These are phyloP conservation scores for Glarea lozoyensis DNA, from an alignment of 495 filamentous ascomycete species.

Conservation along the genomic window DNA sequence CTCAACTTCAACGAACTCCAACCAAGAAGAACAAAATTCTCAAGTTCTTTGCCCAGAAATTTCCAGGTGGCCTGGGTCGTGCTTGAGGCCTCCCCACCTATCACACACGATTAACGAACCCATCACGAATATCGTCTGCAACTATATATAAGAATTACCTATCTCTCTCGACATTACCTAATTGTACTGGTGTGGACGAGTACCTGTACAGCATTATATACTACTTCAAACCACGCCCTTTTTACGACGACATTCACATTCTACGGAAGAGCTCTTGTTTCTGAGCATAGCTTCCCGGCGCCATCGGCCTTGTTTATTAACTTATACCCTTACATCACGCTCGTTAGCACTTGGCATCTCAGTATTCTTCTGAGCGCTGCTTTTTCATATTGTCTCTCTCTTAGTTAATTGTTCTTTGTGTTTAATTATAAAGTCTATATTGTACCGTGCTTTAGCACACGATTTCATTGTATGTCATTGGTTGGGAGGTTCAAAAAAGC, in stretches of 20 bases:
- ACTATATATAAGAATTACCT: slow-evolving; percentile 4
- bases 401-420: neutral
- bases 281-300: neutral
- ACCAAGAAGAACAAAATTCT: slow-evolving; percentile 31
- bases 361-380: too few species aligned
- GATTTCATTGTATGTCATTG: too few species aligned
- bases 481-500: too few species aligned
- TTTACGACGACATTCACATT: too few species aligned
- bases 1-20: slow-evolving; percentile 20
- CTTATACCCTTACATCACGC: slow-evolving; percentile 8
- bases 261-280: too few species aligned
- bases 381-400: slow-evolving; percentile 8
- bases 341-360: slow-evolving; percentile 19
- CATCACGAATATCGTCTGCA: neutral
- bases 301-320: neutral
- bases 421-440: slow-evolving; percentile 13
- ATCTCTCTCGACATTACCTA: neutral
- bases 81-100: neutral
- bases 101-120: too few species aligned
- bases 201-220: neutral
- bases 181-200: neutral
- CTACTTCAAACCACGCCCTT: slow-evolving; percentile 11
- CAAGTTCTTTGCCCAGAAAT: slow-evolving; percentile 28
- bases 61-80: slow-evolving; percentile 18
- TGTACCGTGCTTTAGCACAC: slow-evolving; percentile 9